These are phyloP conservation scores for Microdochium nivale DNA, from an alignment of 2,329 filamentous ascomycete genomes.

Conservation along the genomic window DNA sequence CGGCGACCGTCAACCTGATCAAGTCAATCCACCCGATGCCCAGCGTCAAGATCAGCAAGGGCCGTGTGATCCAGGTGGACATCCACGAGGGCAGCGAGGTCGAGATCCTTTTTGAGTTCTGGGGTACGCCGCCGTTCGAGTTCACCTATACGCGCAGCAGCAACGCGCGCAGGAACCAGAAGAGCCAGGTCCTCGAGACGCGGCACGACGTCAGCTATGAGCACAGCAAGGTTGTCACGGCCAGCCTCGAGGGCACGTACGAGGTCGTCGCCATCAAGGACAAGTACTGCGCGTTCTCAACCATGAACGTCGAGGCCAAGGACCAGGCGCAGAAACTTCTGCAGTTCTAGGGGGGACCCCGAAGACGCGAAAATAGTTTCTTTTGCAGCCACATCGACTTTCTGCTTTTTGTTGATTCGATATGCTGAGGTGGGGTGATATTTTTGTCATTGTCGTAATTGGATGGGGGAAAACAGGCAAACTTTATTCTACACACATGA, in stretches of 20 bases:
- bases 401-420: neutral
- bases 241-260: slow-evolving; percentile 91
- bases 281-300: slow-evolving; percentile 81
- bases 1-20: slow-evolving; percentile 65
- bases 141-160: slow-evolving; percentile 93
- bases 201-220: slow-evolving; percentile 80
- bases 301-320: slow-evolving; percentile 47
- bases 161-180: slow-evolving; percentile 73
- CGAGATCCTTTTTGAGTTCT: slow-evolving; percentile 90
- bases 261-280: slow-evolving; percentile 97
- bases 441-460: neutral
- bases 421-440: slow-evolving; percentile 1
- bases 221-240: slow-evolving; percentile 70
- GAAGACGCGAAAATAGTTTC: neutral
- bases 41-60: slow-evolving; percentile 81
- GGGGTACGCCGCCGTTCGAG: slow-evolving; percentile 91
- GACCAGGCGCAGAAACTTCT: slow-evolving; percentile 32
- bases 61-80: slow-evolving; percentile 71
- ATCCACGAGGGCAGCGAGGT: slow-evolving; percentile 96
- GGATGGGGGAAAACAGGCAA: slow-evolving; percentile 1
- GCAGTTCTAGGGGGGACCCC: slow-evolving; percentile 13
- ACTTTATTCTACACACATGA: slow-evolving; percentile 1
- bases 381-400: neutral
- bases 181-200: slow-evolving; percentile 77
- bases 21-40: slow-evolving; percentile 90